Base-by-base conservation (phyloP, 2,329 filamentous ascomycete genomes). In the Fusarium domesticum region DNA sequence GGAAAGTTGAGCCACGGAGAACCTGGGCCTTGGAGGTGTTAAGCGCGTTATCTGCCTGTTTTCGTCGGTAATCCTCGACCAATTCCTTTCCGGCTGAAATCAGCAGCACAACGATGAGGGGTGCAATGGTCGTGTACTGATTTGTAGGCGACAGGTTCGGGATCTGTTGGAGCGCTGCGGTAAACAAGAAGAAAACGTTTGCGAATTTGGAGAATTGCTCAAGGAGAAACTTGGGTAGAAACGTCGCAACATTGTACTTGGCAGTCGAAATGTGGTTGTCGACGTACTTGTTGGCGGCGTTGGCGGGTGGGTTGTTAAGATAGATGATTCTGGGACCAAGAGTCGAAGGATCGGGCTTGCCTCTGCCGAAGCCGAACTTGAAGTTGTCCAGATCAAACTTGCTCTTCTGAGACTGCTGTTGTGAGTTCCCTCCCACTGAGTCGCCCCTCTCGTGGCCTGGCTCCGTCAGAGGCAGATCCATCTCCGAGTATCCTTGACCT, bases 201-300 rank as follows among this genome's bases (percentile, higher is more conserved):
- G 93, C 93, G 69, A 96, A 96, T 75, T 96, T 98, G 50, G 91
- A 96, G 71, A 98, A 98, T 66, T 98, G 93, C 68, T 98, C 93
- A 67, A 92, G 90, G 44, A 98, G 76, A 70, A 98, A 98, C 69
- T 98, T 98, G 39, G 93, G 93, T 15, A 97, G 65, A 68, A 98
- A 98, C 16, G 90, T 96, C 42, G 88, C 77, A 62, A 89, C 60
- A 67, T 97, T 98, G 80, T 98, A 98, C 70, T 98, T 98, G 52
- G 93, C 87, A 6, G 93, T 98, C 33, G 92, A 97, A 51, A 98
- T 87, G 68, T 97, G 90, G 65, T 98, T 98, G 77, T 95, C 88
- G 64, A 91, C 80, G 67, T 93, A 97, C 68, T 92, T 95, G 73
- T 91, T 92, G 39, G 76, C 77, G 35, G 85, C 79, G 66, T 98